A percentile compares a stretch with the other conserved stretches of the same genome.
phyloP scores from a whole-genome alignment of 2,329 filamentous ascomycete genomes.

The Clonostachys sp. region DNA sequence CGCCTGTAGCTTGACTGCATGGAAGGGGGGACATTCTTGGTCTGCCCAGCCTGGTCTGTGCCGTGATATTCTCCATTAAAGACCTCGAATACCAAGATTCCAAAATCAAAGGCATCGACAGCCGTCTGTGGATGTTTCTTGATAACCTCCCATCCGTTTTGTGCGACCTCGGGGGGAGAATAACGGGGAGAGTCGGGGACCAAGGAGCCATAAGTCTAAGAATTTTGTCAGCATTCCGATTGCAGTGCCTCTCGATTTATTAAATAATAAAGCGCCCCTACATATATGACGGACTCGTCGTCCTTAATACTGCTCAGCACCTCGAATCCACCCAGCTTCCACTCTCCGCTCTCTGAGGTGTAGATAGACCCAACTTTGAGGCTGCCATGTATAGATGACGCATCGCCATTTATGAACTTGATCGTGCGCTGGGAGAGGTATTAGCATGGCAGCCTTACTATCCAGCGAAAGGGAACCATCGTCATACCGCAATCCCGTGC shows the following conservation, averaged over 20 bases:
- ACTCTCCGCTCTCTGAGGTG: conserved; percentile 93
- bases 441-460: too few species aligned
- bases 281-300: conserved; percentile 88
- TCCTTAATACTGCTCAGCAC: conserved; percentile 93
- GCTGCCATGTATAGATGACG: conserved; percentile 84
- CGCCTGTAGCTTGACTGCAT: conserved; percentile 94
- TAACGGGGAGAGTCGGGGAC: conserved; percentile 83
- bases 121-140: conserved; percentile 78
- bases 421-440: conserved; percentile 64
- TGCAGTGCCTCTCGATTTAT: background rate
- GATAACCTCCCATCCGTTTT: conserved; percentile 85
- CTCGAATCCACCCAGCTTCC: conserved; percentile 94
- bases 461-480: background rate
- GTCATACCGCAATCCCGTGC: conserved; percentile 71
- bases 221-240: too few species aligned
- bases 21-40: conserved; percentile 76
- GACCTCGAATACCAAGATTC: conserved; percentile 79
- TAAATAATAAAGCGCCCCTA: conserved; percentile 20
- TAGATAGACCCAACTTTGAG: conserved; percentile 84
- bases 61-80: conserved; percentile 83
- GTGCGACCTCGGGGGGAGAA: conserved; percentile 80
- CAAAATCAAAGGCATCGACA: conserved; percentile 84
- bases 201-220: conserved; percentile 76
- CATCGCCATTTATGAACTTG: conserved; percentile 95
- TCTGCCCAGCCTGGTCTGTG: conserved; percentile 76